Conservation (phyloP, 1,139 yeast genomes). For the Debaryomyces coudertii region DNA sequence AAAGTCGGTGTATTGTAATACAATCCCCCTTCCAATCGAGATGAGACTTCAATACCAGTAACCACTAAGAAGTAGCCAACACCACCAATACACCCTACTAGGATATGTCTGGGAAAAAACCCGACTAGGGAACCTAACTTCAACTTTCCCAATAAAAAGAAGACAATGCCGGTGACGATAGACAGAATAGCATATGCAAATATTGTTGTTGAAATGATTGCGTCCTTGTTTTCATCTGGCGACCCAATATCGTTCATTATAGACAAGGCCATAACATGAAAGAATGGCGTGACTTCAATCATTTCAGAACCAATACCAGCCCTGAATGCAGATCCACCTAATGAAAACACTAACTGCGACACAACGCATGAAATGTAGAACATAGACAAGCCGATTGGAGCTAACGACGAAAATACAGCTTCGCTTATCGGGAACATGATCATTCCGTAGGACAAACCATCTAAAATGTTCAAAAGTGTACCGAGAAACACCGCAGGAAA, state of each 20-base stretch:
- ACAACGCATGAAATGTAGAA: slow-evolving; percentile 88
- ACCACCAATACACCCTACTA: slow-evolving; percentile 97
- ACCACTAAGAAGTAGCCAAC: slow-evolving; percentile 91
- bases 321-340: slow-evolving; percentile 88
- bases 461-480: slow-evolving; percentile 78
- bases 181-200: slow-evolving; percentile 84
- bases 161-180: slow-evolving; percentile 82
- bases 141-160: slow-evolving; percentile 74
- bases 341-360: slow-evolving; percentile 82
- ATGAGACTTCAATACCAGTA: slow-evolving; percentile 89
- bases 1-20: slow-evolving; percentile 64
- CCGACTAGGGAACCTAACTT: slow-evolving; percentile 85
- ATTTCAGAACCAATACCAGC: slow-evolving; percentile 95
- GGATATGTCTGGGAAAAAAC: slow-evolving; percentile 92
- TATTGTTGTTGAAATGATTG: slow-evolving; percentile 82
- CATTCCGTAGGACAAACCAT: slow-evolving; percentile 96
- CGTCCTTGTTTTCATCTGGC: slow-evolving; percentile 48
- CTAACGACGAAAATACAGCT: slow-evolving; percentile 72
- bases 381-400: slow-evolving; percentile 91
- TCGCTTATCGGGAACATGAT: slow-evolving; percentile 91
- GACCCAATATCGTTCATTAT: slow-evolving; percentile 62
- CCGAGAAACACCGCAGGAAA: slow-evolving; percentile 85
- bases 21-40: slow-evolving; percentile 75
- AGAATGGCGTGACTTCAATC: slow-evolving; percentile 98
- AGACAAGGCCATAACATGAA: slow-evolving; percentile 89